Base-by-base conservation (phyloP, 2,329 filamentous ascomycete genomes). In the Monosporascus sp. region DNA sequence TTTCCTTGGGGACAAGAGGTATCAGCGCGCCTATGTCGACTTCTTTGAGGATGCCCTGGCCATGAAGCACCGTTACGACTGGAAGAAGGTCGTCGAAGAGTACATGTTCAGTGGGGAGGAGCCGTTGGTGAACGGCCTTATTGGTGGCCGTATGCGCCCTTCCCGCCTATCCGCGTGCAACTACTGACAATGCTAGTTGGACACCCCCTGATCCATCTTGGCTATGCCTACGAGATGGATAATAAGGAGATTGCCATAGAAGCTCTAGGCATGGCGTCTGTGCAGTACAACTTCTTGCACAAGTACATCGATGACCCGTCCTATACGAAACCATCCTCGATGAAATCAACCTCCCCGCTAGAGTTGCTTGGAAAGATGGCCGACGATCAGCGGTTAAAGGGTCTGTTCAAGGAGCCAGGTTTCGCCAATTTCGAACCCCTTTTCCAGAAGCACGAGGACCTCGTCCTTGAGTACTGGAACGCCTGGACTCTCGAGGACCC, bases 31-130 rank as follows among this genome's bases (percentile, higher is more conserved):
- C 1, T 99, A 87, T 66, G 78, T 99, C 52, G 92, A 99, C 69
- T 97, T 94, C 68, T 97, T 96, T 66, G 94, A 99, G 69, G 94
- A 99, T 68, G 85, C 91, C 64, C 76, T 97, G 31, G 91, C 90
- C 3, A 74, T 82, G 69, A 74, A 76, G 27, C 82, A 86, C 63
- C 78, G 84, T 37, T 97, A 97, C 68, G 83, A 96, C 66, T 97
- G 94, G 90, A 89, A 87, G 66, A 76, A 79, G 51, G 83, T 96
- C 3, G 76, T 95, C 8, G 75, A 84, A 3, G 82, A 92, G 56
- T 97, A 88, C 66, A 71, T 99, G 46, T 89, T 93, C 59, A 72
- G 78, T 43, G 87, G 86, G 36, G 80, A 89, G 49, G 77, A 88
- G 66, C 92, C 93, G 5, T 72, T 99, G 53, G 82, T 96, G 64